Base-by-base conservation (phyloP, 2,329 filamentous ascomycete genomes). In the Penicillium olsonii region DNA sequence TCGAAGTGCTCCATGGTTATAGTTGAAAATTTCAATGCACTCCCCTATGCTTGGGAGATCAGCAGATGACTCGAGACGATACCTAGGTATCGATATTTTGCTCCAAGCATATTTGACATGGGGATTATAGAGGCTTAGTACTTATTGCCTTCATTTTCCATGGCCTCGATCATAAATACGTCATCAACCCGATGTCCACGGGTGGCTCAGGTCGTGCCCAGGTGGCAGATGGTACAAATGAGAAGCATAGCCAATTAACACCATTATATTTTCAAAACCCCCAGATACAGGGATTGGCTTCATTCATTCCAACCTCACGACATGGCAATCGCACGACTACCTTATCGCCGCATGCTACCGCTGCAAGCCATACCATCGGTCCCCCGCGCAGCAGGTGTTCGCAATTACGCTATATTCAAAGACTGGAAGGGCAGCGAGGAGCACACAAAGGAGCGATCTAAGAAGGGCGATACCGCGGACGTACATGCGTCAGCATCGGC, bases 381-480 rank as follows among this genome's bases (percentile, higher is more conserved):
- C 5, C 52, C 54, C 9, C 35, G 27, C 18, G 29, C 20, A 31
- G 17, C 18, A 26, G 43, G 43, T 18, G 41, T 55, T 34, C 61
- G 56, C 22, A 42, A 62, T 15, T 56, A 63, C 37, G 55, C 53
- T 18, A 37, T 62, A 12, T 48, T 50, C 12, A 59, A 66, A 19
- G 59, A 62, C 20, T 74, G 71, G 71, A 61, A 60, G 24, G 73
- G 73, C 12, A 56, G 64, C 10, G 61, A 68, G 2, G 71, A 74
- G 12, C 66, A 73, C 46, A 59, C 59, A 11, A 59, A 66, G 18
- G 57, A 67, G 24, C 62, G 69, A 20, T 55, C 58, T 15, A 50
- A 66, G 37, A 61, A 49, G 17, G 55, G 60, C 3, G 71, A 75
- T 33, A 57, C 52, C 0, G 64, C 66, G 4, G 71, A 75, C 45